These are phyloP conservation scores for Cladobotryum mycophilum DNA, from an alignment of 2,329 filamentous ascomycete genomes.

Conservation along the genomic window DNA sequence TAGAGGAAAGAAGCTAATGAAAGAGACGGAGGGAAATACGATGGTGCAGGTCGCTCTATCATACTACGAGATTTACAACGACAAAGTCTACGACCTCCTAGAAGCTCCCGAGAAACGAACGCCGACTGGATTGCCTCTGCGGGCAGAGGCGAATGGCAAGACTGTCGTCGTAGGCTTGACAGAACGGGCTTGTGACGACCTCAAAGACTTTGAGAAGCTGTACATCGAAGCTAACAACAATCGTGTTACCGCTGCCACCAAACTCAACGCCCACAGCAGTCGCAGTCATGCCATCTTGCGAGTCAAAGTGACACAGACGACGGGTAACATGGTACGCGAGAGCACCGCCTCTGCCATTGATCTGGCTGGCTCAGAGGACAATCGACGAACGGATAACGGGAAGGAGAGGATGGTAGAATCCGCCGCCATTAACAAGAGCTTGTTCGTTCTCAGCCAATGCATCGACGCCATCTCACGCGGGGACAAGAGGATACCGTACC, in stretches of 20 bases:
- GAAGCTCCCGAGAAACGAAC: slow-evolving; percentile 83
- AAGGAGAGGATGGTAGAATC: slow-evolving; percentile 92
- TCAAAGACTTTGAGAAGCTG: slow-evolving; percentile 84
- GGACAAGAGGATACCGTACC: slow-evolving; percentile 76
- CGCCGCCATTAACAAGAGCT: slow-evolving; percentile 93
- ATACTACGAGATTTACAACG: slow-evolving; percentile 97
- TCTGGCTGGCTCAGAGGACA: slow-evolving; percentile 91
- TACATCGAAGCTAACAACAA: slow-evolving; percentile 93
- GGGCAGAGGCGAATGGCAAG: slow-evolving; percentile 80
- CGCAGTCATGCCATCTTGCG: slow-evolving; percentile 86
- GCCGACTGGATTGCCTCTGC: slow-evolving; percentile 69
- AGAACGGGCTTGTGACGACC: slow-evolving; percentile 71
- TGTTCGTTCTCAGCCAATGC: slow-evolving; percentile 91
- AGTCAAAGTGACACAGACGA: slow-evolving; percentile 78
- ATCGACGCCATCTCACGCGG: slow-evolving; percentile 84
- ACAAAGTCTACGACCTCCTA: slow-evolving; percentile 88
- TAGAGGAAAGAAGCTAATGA: slow-evolving; percentile 74
- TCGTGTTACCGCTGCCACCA: slow-evolving; percentile 81
- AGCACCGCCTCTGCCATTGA: slow-evolving; percentile 93
- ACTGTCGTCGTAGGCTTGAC: slow-evolving; percentile 82
- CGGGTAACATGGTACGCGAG: slow-evolving; percentile 59
- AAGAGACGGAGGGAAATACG: slow-evolving; percentile 66
- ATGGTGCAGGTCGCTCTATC: slow-evolving; percentile 70
- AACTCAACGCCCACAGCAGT: slow-evolving; percentile 86
- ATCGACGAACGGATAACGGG: slow-evolving; percentile 86